Conservation (phyloP, 2,329 filamentous ascomycete species). For the Xylaria sp. region DNA sequence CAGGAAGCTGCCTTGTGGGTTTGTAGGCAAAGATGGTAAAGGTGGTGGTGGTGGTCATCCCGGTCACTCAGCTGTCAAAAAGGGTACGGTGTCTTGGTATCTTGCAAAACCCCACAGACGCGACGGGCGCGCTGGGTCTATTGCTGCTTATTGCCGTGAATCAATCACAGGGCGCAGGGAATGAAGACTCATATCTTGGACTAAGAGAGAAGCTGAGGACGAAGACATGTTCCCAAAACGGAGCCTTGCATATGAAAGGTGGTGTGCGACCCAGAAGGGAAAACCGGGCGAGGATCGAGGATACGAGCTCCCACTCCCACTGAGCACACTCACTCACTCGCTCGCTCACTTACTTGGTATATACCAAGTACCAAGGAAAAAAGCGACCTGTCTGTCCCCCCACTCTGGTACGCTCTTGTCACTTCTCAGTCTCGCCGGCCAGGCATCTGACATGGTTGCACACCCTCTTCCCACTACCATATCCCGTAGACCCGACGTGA, state of each 20-base stretch:
- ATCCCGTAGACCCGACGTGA: constrained; percentile 28
- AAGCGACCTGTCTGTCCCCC: not conserved
- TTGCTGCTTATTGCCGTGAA: constrained; percentile 37
- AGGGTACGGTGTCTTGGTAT: constrained; percentile 33
- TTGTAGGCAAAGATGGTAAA: constrained; percentile 23
- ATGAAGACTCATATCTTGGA: constrained; percentile 34
- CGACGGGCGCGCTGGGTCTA: constrained; percentile 32
- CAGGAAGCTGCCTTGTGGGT: constrained; percentile 50
- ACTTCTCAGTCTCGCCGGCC: constrained; percentile 28
- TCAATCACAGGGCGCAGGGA: constrained; percentile 38
- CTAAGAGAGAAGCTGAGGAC: constrained; percentile 31
- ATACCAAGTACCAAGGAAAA: not conserved
- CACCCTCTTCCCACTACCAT: constrained; percentile 39
- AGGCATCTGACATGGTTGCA: constrained; percentile 48
- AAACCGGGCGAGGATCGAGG: constrained; percentile 40
- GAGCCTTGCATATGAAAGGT: constrained; percentile 41
- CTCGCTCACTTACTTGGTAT: too few species aligned
- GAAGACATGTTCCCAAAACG: constrained; percentile 32
- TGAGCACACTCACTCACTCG: too few species aligned
- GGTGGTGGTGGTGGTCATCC: constrained; percentile 47
- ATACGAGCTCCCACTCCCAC: constrained; percentile 36
- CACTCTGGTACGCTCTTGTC: constrained; percentile 10
- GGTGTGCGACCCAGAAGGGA: constrained; percentile 42
- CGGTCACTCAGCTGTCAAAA: constrained; percentile 40
- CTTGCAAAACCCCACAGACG: constrained; percentile 39